phyloP scores from a whole-genome alignment of 352 stramenopile species.

The Discostella stelligera region DNA sequence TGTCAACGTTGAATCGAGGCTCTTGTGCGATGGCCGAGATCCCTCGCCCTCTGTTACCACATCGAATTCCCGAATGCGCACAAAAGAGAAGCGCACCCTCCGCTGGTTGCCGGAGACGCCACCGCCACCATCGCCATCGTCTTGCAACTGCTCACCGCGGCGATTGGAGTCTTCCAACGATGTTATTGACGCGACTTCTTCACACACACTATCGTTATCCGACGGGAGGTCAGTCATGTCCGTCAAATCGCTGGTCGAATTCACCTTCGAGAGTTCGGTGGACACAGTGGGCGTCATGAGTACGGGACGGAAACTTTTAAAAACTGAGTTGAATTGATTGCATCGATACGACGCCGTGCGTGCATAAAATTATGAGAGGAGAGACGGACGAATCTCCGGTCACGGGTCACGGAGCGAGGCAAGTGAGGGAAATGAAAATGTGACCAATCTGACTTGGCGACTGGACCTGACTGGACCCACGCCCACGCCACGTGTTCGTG shows the following conservation, averaged over 20 bases:
- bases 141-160: neutral
- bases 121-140: too few relatives aligned
- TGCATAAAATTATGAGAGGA: too few relatives aligned
- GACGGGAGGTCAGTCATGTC: neutral
- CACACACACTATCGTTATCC: neutral
- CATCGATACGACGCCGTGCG: too few relatives aligned
- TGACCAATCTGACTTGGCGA: too few relatives aligned
- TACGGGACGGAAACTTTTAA: too few relatives aligned
- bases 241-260: neutral
- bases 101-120: neutral
- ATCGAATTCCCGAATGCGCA: slow-evolving; percentile 15
- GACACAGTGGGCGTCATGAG: neutral
- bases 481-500: too few relatives aligned
- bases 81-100: slow-evolving; percentile 18
- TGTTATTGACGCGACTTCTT: neutral
- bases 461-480: too few relatives aligned
- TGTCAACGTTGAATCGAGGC: slow-evolving; percentile 9
- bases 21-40: neutral
- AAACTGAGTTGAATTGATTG: too few relatives aligned
- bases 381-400: too few relatives aligned
- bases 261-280: neutral
- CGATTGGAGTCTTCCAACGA: neutral
- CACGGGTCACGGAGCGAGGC: too few relatives aligned
- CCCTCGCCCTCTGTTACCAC: neutral
- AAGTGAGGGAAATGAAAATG: too few relatives aligned